Conservation (phyloP, 345 rosid species). For the Citrus sp. region DNA sequence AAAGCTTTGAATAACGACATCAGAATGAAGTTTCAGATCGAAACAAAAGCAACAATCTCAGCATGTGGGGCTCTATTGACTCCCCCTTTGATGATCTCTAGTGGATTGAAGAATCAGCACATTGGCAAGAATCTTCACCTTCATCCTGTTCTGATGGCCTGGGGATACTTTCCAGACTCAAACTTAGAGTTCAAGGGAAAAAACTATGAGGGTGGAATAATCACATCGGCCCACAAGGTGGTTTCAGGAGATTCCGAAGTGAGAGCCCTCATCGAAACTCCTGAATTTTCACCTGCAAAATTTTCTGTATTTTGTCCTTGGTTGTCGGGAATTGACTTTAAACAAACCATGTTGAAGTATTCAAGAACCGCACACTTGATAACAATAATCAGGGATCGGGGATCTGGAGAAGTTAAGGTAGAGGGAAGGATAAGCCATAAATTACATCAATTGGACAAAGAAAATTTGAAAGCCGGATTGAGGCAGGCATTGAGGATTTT, state of each 20-base stretch:
- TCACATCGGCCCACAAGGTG: constrained; percentile 52
- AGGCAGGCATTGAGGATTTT: constrained; percentile 51
- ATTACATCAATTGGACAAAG: constrained; percentile 30
- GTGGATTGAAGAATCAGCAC: constrained; percentile 68
- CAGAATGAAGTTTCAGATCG: constrained; percentile 45
- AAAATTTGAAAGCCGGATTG: constrained; percentile 45
- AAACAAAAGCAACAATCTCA: constrained; percentile 72
- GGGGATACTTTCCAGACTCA: constrained; percentile 94
- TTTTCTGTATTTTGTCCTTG: constrained; percentile 45
- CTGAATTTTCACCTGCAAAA: constrained; percentile 43
- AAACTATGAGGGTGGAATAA: constrained; percentile 52
- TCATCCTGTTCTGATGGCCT: constrained; percentile 76
- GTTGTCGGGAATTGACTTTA: constrained; percentile 50
- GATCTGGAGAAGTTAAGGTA: constrained; percentile 45
- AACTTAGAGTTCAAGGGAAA: constrained; percentile 46
- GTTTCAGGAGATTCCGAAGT: constrained; percentile 34
- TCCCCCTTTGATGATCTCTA: constrained; percentile 74
- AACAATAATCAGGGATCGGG: constrained; percentile 43
- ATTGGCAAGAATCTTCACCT: constrained; percentile 79
- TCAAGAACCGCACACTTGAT: constrained; percentile 55
- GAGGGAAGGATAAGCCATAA: constrained; percentile 39
- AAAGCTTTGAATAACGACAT: constrained; percentile 38
- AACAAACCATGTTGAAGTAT: constrained; percentile 43
- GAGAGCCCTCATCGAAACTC: constrained; percentile 58
- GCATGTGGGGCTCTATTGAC: constrained; percentile 80